phyloP scores from a whole-genome alignment of 305 asterid genomes.

The Fraxinus sp. region DNA sequence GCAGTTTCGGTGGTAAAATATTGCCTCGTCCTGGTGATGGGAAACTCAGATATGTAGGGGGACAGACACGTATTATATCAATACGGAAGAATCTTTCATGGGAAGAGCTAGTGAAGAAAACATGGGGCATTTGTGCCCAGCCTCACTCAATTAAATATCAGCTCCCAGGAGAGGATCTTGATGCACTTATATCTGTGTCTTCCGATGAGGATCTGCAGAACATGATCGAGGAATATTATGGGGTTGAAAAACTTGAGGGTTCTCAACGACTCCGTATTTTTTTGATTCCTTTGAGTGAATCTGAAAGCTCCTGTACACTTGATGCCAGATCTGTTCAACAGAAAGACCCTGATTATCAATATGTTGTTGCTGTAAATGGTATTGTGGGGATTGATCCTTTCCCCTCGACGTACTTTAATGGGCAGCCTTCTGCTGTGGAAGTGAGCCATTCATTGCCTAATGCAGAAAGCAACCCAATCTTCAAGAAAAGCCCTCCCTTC shows the following conservation, averaged over 20 bases:
- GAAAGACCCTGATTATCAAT: slow-evolving; percentile 50
- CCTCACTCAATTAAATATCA: slow-evolving; percentile 58
- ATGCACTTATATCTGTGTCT: slow-evolving; percentile 71
- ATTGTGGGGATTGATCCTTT: slow-evolving; percentile 43
- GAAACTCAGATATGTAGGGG: slow-evolving; percentile 60
- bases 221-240: slow-evolving; percentile 66
- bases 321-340: slow-evolving; percentile 41
- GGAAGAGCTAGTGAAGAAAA: slow-evolving; percentile 49
- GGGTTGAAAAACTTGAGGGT: slow-evolving; percentile 44
- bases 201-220: slow-evolving; percentile 69
- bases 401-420: slow-evolving; percentile 33
- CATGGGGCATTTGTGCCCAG: slow-evolving; percentile 40
- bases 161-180: slow-evolving; percentile 74
- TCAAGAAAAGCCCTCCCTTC: slow-evolving; percentile 33
- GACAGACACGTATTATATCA: slow-evolving; percentile 58
- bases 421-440: slow-evolving; percentile 36
- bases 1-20: slow-evolving; percentile 62
- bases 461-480: slow-evolving; percentile 34
- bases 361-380: slow-evolving; percentile 69
- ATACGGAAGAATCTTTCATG: slow-evolving; percentile 40
- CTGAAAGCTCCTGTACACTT: slow-evolving; percentile 40
- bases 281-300: slow-evolving; percentile 55
- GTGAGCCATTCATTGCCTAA: slow-evolving; percentile 36
- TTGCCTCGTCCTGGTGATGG: slow-evolving; percentile 66
- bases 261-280: slow-evolving; percentile 62